Evolutionary conservation across 1,284 basidiomycete genomes (phyloP).

Genomic region (Schizophyllum commune): DNA sequence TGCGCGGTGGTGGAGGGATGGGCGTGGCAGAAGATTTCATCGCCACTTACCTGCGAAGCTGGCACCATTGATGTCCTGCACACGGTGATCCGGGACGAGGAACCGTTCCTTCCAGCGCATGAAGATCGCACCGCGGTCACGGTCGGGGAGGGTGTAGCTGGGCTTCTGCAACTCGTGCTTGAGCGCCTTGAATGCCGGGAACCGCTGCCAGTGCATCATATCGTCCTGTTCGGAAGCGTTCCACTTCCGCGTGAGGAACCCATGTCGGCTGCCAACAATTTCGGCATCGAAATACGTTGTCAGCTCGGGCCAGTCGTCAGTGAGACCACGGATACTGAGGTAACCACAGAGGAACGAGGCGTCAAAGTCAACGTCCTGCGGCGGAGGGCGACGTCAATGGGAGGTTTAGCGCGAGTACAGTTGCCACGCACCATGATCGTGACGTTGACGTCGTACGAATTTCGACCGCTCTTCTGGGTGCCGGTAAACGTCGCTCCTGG

Average conservation of each 20-base stretch:
- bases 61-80: constrained; percentile 91
- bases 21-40: background rate
- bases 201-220: constrained; percentile 85
- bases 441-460: constrained; percentile 80
- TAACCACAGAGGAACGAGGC: constrained; percentile 81
- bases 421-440: constrained; percentile 61
- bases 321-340: constrained; percentile 81
- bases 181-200: constrained; percentile 81
- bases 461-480: constrained; percentile 78
- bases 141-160: constrained; percentile 66
- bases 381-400: background rate
- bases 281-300: constrained; percentile 94
- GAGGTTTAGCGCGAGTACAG: background rate
- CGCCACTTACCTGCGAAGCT: constrained; percentile 79
- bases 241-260: constrained; percentile 82
- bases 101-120: constrained; percentile 98
- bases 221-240: constrained; percentile 85
- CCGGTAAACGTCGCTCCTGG: constrained; percentile 74
- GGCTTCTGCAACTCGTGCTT: constrained; percentile 69
- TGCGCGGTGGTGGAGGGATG: too few species aligned
- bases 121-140: constrained; percentile 73
- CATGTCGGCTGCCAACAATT: constrained; percentile 82
- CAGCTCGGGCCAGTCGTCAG: constrained; percentile 84
- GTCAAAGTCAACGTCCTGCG: constrained; percentile 74
- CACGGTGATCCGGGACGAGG: constrained; percentile 88